Evolutionary conservation across 1,284 basidiomycete genomes (phyloP), one percentile per base, ranked within the genome.

Genomic region (Tilletia walkeri): DNA sequence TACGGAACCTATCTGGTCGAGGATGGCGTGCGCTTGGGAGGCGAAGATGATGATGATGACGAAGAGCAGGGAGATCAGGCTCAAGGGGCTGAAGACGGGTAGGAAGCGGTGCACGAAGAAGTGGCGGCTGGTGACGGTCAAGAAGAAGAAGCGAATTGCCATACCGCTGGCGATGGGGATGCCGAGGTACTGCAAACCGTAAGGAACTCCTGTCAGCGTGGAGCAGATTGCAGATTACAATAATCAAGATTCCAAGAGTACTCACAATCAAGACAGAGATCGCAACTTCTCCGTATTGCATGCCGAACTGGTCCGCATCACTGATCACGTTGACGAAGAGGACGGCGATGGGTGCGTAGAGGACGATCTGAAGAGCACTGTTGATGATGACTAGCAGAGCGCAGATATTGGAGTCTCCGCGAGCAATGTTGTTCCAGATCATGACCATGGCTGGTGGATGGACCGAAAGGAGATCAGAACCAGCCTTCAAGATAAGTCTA

Each of bases 31-130:
- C 0, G 81, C 78, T 90, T 85, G 91, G 79, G 89, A 89, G 3
- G 90, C 91, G 80, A 93, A 92, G 81, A 92, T 87, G 70, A 92
- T 88, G 74, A 91, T 84, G 80, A 92, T 89, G 20, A 90, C 91
- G 84, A 91, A 85, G 9, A 85, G 77, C 12, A 80, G 75, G 0
- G 74, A 78, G 41, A 93, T 72, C 16, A 93, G 87, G 0, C 90
- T 89, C 5, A 93, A 79, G 0, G 90, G 91, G 0, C 88, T 88
- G 81, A 94, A 92, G 68, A 85, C 78, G 0, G 89, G 89, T 14
- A 93, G 84, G 85, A 94, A 93, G 1, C 84, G 84, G 6, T 82
- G 85, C 38, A 88, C 82, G 73, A 83, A 82, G 24, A 90, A 90
- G 6, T 77, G 71, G 50, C 86, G 86, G 18, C 87, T 86, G 16